Evolutionary conservation across 805 yeast species (phyloP).

Genomic region (Spathaspora passalidarum): DNA sequence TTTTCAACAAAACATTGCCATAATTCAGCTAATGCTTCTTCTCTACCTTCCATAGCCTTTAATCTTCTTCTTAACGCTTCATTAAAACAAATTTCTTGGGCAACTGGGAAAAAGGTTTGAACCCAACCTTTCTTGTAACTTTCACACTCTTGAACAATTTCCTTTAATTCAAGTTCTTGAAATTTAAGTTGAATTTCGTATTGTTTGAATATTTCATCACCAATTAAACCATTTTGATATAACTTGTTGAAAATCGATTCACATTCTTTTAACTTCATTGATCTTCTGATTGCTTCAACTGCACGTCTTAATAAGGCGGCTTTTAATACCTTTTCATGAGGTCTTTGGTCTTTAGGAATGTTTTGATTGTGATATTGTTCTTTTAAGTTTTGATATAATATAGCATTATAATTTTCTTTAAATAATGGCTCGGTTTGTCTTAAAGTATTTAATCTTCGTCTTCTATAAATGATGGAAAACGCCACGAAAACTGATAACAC

Average conservation of each 20-base stretch:
- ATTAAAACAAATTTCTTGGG: conserved; percentile 89
- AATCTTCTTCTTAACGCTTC: conserved; percentile 84
- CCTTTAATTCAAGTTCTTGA: conserved; percentile 78
- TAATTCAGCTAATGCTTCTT: conserved; percentile 27
- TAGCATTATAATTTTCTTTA: conserved; percentile 61
- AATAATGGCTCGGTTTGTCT: conserved; percentile 70
- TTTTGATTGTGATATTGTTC: conserved; percentile 40
- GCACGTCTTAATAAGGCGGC: conserved; percentile 58
- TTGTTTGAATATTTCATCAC: conserved; percentile 83
- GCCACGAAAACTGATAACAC: conserved; percentile 62
- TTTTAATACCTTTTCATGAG: conserved; percentile 75
- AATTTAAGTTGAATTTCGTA: conserved; percentile 73
- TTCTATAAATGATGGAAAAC: conserved; percentile 68
- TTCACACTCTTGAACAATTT: conserved; percentile 74
- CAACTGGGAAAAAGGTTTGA: conserved; percentile 66
- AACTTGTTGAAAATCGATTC: conserved; percentile 66
- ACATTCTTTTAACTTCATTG: conserved; percentile 77
- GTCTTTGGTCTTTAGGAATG: conserved; percentile 41
- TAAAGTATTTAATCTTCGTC: conserved; percentile 50
- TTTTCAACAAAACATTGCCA: conserved; percentile 30
- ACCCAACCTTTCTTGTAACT: conserved; percentile 76
- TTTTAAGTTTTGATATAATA: conserved; percentile 59
- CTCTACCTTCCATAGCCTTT: conserved; percentile 40
- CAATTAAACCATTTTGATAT: conserved; percentile 86
- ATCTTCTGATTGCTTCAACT: conserved; percentile 83